Percentiles rank a stretch among this genome's conserved stretches.
Conservation (phyloP, 805 yeast genomes). For the Kodamaea lidongshanica region DNA sequence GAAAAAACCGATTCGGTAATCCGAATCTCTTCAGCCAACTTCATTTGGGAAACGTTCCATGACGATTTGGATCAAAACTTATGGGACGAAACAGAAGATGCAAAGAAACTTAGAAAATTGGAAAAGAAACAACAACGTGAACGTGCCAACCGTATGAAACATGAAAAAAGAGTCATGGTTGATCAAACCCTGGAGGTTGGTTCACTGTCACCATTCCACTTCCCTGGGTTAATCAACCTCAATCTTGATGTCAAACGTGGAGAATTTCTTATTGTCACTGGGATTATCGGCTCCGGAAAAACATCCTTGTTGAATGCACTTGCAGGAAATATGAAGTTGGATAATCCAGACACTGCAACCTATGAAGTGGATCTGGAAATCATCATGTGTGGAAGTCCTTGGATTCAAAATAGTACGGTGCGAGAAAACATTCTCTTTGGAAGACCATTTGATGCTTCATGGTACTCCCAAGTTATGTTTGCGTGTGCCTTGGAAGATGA, state of each 20-base stretch:
- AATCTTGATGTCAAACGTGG: slow-evolving; percentile 24
- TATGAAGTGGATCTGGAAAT: slow-evolving; percentile 24
- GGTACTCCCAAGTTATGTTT: slow-evolving; percentile 23
- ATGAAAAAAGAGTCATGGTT: slow-evolving; percentile 5
- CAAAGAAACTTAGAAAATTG: slow-evolving; percentile 8
- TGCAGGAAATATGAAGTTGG: slow-evolving; percentile 34
- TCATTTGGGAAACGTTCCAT: slow-evolving; percentile 27
- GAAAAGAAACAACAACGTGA: slow-evolving; percentile 12
- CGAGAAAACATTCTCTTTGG: slow-evolving; percentile 37
- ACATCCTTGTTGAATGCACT: slow-evolving; percentile 36
- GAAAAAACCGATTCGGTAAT: slow-evolving; percentile 14
- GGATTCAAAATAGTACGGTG: slow-evolving; percentile 41
- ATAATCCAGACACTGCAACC: slow-evolving; percentile 21
- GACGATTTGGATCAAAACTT: slow-evolving; percentile 19
- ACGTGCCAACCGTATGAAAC: slow-evolving; percentile 8
- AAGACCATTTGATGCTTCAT: slow-evolving; percentile 21
- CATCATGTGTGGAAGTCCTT: slow-evolving; percentile 32
- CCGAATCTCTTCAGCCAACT: slow-evolving; percentile 23
- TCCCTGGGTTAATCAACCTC: slow-evolving; percentile 31
- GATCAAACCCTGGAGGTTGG: slow-evolving; percentile 6
- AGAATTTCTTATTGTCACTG: slow-evolving; percentile 38
- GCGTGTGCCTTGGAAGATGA: slow-evolving; percentile 40
- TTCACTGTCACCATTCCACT: slow-evolving; percentile 12
- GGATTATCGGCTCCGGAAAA: slow-evolving; percentile 40
- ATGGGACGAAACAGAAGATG: slow-evolving; percentile 18